Evolutionary conservation across 1,284 basidiomycete species (phyloP).

Genomic region (Volvariella surrecta): DNA sequence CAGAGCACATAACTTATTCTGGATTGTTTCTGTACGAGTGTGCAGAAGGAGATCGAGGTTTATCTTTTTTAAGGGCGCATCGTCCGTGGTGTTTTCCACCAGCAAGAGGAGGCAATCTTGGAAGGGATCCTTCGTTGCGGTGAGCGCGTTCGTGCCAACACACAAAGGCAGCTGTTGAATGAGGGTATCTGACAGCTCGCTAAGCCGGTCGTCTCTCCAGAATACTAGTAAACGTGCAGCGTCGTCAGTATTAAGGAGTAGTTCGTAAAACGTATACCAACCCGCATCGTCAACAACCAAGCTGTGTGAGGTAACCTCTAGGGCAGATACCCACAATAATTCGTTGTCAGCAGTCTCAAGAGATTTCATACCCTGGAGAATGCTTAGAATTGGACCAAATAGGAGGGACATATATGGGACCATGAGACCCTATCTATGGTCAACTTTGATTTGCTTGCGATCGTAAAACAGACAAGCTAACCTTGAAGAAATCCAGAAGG

Average conservation of each 20-base stretch:
- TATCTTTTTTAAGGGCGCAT: constrained; percentile 67
- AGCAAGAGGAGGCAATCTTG: constrained; percentile 44
- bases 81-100: constrained; percentile 47
- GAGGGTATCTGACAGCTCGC: constrained; percentile 50
- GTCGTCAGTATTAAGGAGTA: background rate
- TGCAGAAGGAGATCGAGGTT: constrained; percentile 85
- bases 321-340: constrained; percentile 49
- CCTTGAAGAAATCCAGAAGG: constrained; percentile 83
- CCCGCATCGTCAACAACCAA: constrained; percentile 78
- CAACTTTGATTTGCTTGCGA: background rate
- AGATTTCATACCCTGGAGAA: constrained; percentile 45
- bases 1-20: constrained; percentile 64
- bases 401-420: constrained; percentile 85
- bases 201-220: constrained; percentile 81
- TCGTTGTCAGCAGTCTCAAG: constrained; percentile 21
- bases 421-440: constrained; percentile 58
- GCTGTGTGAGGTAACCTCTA: constrained; percentile 62
- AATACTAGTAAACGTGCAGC: constrained; percentile 42
- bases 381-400: constrained; percentile 59
- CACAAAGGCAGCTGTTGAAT: constrained; percentile 60
- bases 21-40: constrained; percentile 72
- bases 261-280: constrained; percentile 25
- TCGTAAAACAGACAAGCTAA: constrained; percentile 18
- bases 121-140: constrained; percentile 24
- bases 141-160: constrained; percentile 12